These are phyloP conservation scores for Phytophthora brassicae DNA, from an alignment of 352 stramenopile species.

Conservation along the genomic window DNA sequence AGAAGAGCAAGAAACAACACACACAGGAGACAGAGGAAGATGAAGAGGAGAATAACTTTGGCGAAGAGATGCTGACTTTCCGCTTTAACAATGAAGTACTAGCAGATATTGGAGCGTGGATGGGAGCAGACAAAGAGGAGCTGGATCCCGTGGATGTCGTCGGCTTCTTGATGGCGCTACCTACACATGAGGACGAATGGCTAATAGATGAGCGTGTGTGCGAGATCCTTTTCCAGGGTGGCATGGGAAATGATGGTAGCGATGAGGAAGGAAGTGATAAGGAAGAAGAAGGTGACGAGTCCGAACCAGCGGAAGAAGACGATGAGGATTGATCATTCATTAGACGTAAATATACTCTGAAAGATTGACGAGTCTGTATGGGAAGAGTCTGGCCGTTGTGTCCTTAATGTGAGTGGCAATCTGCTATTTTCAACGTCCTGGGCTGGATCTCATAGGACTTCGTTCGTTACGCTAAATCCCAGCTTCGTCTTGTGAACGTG, in stretches of 20 bases:
- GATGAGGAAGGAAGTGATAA: constrained; percentile 31
- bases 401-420: not conserved
- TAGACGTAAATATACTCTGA: constrained; percentile 26
- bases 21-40: constrained; percentile 17
- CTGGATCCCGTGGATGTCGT: constrained; percentile 62
- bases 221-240: constrained; percentile 65
- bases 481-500: not conserved
- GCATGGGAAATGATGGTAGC: constrained; percentile 33
- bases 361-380: constrained; percentile 15
- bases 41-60: constrained; percentile 36
- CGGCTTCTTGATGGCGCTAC: constrained; percentile 70
- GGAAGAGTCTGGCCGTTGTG: too few species aligned
- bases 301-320: constrained; percentile 28
- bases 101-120: constrained; percentile 49
- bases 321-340: constrained; percentile 17
- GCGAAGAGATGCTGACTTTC: constrained; percentile 58
- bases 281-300: constrained; percentile 28
- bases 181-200: constrained; percentile 78
- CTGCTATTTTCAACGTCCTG: constrained; percentile 27
- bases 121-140: constrained; percentile 48
- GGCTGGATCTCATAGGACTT: constrained; percentile 16
- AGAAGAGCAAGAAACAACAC: constrained; percentile 10
- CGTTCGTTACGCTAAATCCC: constrained; percentile 30
- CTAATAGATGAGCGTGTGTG: constrained; percentile 76
- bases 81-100: constrained; percentile 61